Conservation (phyloP, 2,329 filamentous ascomycete genomes). For the Alternaria gansuensis region DNA sequence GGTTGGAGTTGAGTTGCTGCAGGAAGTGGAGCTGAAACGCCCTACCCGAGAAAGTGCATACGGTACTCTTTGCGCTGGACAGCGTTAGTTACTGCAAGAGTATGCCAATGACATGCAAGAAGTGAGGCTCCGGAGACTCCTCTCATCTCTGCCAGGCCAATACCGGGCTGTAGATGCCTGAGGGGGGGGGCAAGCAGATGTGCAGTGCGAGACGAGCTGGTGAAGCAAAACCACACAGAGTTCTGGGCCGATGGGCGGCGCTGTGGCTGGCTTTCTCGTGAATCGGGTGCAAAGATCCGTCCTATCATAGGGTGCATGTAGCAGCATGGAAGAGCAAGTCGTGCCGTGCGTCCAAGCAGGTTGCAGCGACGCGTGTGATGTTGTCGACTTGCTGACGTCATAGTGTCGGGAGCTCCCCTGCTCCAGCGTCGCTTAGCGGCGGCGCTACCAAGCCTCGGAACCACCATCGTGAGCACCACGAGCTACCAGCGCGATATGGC, state of each 20-base stretch:
- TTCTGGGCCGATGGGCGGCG: constrained; percentile 44
- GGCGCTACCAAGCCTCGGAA: constrained; percentile 19
- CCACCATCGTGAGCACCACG: constrained; percentile 15
- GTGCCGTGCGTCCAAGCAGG: constrained; percentile 24
- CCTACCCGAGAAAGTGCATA: constrained; percentile 7
- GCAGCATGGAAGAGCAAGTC: constrained; percentile 35
- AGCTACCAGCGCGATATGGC: constrained; percentile 5
- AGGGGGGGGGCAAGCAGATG: not conserved
- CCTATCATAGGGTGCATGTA: constrained; percentile 35
- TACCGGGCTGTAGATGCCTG: not conserved
- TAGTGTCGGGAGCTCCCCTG: constrained; percentile 16
- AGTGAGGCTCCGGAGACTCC: not conserved
- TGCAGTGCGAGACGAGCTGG: constrained; percentile 1
- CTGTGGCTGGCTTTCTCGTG: constrained; percentile 34
- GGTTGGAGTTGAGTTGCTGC: constrained; percentile 26
- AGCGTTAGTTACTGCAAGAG: constrained; percentile 2
- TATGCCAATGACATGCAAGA: not conserved
- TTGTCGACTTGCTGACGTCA: constrained; percentile 18
- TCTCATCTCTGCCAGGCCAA: not conserved
- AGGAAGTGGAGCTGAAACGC: constrained; percentile 30
- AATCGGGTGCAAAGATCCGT: constrained; percentile 31
- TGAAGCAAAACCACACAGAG: constrained; percentile 23
- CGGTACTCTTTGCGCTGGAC: not conserved
- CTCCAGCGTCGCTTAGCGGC: constrained; percentile 28
- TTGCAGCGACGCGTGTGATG: constrained; percentile 18